Conservation (phyloP, 805 yeast genomes). For the Starmerella riodocensis region DNA sequence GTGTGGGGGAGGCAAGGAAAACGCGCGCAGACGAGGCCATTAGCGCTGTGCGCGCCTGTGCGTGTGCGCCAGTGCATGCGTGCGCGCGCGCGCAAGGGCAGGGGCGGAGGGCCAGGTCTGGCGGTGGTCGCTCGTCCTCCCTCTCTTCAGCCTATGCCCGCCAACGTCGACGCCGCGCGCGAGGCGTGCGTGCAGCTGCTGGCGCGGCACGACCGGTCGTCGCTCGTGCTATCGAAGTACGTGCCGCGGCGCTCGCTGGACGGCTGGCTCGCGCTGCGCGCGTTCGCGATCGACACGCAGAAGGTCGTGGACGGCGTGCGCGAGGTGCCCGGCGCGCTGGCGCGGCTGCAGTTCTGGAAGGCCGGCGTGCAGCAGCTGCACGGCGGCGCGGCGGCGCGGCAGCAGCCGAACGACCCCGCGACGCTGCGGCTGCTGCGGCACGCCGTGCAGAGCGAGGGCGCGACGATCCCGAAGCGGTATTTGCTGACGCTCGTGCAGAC, state of each 20-base stretch:
- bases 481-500: constrained; percentile 50
- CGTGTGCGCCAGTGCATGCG: too few relatives aligned
- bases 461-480: constrained; percentile 37
- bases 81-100: too few relatives aligned
- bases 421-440: constrained; percentile 41
- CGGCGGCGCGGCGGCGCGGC: neutral
- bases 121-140: too few relatives aligned
- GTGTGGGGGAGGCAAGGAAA: too few relatives aligned
- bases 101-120: too few relatives aligned
- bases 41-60: too few relatives aligned
- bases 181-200: constrained; percentile 37
- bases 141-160: neutral
- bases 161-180: constrained; percentile 13
- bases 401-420: constrained; percentile 40
- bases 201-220: constrained; percentile 42
- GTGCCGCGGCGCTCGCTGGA: constrained; percentile 47
- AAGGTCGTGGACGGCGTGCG: constrained; percentile 33
- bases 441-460: constrained; percentile 32
- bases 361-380: constrained; percentile 35
- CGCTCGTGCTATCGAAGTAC: constrained; percentile 53
- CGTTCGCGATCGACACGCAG: constrained; percentile 52
- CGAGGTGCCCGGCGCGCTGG: constrained; percentile 27
- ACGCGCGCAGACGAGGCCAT: too few relatives aligned
- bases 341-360: constrained; percentile 66
- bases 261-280: constrained; percentile 48